phyloP scores from a whole-genome alignment of 805 yeast genomes.

The Starmerella bacillaris region DNA sequence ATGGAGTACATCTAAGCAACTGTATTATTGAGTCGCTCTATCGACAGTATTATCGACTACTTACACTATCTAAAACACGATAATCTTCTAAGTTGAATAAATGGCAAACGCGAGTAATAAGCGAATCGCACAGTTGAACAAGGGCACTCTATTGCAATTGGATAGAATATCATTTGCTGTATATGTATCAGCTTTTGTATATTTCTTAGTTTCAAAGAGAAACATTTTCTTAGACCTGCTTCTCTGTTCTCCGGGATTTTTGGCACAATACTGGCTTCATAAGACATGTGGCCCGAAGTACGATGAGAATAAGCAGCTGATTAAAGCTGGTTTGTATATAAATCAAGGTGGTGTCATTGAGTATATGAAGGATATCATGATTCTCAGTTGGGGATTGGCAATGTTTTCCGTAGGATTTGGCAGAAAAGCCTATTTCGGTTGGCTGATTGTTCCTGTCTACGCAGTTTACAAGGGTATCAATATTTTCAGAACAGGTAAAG shows the following conservation, averaged over 20 bases:
- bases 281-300: slow-evolving; percentile 42
- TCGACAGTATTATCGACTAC: not conserved
- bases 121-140: slow-evolving; percentile 25
- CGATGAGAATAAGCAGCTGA: slow-evolving; percentile 28
- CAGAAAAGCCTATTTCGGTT: slow-evolving; percentile 42
- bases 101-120: slow-evolving; percentile 33
- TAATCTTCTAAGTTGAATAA: no score
- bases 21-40: no score
- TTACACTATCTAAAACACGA: not conserved
- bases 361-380: slow-evolving; percentile 52
- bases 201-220: slow-evolving; percentile 27
- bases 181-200: slow-evolving; percentile 27
- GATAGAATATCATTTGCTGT: slow-evolving; percentile 26
- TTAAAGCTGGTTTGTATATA: slow-evolving; percentile 43
- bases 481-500: slow-evolving; percentile 13
- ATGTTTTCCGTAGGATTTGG: slow-evolving; percentile 38
- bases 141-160: slow-evolving; percentile 19
- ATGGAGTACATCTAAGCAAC: no score
- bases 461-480: slow-evolving; percentile 12
- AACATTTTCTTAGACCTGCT: slow-evolving; percentile 32
- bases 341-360: slow-evolving; percentile 48
- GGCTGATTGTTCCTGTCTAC: slow-evolving; percentile 18
- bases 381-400: slow-evolving; percentile 43
- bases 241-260: slow-evolving; percentile 27
- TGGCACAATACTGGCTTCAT: slow-evolving; percentile 38